Evolutionary conservation across 2,329 filamentous ascomycete genomes (phyloP).

Genomic region (Botryosphaeria agaves): DNA sequence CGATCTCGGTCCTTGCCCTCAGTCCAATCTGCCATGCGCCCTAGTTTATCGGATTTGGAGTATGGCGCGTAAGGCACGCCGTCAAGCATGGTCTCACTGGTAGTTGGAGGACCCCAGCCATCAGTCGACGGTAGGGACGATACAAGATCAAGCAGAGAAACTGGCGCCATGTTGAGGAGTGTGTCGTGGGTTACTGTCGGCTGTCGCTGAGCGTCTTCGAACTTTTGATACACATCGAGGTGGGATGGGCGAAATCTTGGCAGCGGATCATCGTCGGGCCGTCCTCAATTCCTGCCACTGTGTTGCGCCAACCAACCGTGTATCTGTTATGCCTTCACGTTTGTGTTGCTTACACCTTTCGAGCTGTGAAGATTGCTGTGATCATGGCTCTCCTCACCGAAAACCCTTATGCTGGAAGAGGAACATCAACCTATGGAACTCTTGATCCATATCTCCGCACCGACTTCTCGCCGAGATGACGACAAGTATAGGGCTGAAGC

Average conservation of each 20-base stretch:
- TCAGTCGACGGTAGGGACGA: slow-evolving; percentile 24
- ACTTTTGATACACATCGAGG: neutral
- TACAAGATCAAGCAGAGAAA: slow-evolving; percentile 29
- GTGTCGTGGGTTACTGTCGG: neutral
- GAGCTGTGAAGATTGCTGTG: neutral
- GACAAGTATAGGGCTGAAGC: slow-evolving; percentile 21
- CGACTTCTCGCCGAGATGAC: slow-evolving; percentile 23
- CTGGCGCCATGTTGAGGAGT: slow-evolving; percentile 22
- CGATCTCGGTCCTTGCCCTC: slow-evolving; percentile 71
- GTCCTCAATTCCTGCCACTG: neutral
- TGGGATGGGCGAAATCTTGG: slow-evolving; percentile 4
- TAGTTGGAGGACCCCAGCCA: slow-evolving; percentile 68
- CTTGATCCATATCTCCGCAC: slow-evolving; percentile 27
- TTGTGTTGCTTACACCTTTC: neutral
- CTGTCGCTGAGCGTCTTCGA: neutral
- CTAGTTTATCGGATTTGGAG: slow-evolving; percentile 96
- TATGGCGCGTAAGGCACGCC: slow-evolving; percentile 96
- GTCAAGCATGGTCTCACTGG: slow-evolving; percentile 74
- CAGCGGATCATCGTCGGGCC: neutral
- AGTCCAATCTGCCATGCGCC: slow-evolving; percentile 98
- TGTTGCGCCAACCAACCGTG: neutral
- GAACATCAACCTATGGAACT: slow-evolving; percentile 19
- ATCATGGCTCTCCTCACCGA: neutral
- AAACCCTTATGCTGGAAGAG: neutral
- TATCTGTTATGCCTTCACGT: neutral